Evolutionary conservation across 2,329 filamentous ascomycete genomes (phyloP).

Genomic region (Fusarium sp.): DNA sequence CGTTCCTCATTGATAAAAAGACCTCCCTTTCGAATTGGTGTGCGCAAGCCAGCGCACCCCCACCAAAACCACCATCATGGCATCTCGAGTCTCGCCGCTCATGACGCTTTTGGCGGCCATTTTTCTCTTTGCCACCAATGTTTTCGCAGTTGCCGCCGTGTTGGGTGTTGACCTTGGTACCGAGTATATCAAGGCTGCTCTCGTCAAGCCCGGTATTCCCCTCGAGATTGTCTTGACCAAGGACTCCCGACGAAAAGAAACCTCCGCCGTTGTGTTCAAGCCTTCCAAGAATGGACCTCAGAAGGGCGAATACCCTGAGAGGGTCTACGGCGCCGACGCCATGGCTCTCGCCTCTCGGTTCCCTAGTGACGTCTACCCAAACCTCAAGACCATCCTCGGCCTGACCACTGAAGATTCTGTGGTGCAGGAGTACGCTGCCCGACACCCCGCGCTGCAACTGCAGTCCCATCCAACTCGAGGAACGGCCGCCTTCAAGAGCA

Average conservation of each 20-base stretch:
- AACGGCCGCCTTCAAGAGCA: conserved; percentile 87
- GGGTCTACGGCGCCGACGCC: conserved; percentile 92
- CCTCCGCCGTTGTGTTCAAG: conserved; percentile 93
- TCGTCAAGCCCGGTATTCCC: conserved; percentile 96
- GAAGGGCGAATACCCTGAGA: conserved; percentile 82
- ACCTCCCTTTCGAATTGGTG: conserved; percentile 31
- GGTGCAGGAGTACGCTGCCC: conserved; percentile 78
- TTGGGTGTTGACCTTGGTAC: conserved; percentile 95
- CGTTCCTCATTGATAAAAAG: conserved; percentile 33
- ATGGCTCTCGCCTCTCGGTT: conserved; percentile 89
- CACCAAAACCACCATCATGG: conserved; percentile 53
- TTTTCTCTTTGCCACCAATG: conserved; percentile 59
- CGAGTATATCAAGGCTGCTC: conserved; percentile 94
- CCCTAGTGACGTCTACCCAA: conserved; percentile 93
- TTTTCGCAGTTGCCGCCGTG: conserved; percentile 77
- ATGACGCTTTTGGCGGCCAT: conserved; percentile 57
- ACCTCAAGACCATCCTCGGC: conserved; percentile 92
- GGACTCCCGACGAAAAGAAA: conserved; percentile 96
- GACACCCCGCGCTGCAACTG: conserved; percentile 85
- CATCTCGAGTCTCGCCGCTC: conserved; percentile 55
- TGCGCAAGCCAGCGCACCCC: conserved; percentile 44
- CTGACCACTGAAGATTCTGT: conserved; percentile 72
- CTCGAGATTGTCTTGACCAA: conserved; percentile 98
- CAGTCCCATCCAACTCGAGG: conserved; percentile 71
- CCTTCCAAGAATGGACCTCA: conserved; percentile 77